Evolutionary conservation across 352 stramenopile genomes (phyloP).

Genomic region (Globisporangium parvum): DNA sequence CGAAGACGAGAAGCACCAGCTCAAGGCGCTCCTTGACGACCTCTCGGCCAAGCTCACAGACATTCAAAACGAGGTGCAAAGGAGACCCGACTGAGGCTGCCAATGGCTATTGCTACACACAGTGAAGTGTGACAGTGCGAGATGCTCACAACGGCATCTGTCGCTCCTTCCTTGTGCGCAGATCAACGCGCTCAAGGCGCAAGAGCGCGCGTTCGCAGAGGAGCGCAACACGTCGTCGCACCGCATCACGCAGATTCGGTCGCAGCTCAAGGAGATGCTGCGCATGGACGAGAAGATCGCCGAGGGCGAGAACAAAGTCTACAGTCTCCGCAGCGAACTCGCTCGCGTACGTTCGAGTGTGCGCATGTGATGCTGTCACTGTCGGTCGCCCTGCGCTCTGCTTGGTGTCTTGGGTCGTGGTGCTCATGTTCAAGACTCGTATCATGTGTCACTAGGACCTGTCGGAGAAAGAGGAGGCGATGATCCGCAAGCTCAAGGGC

Average conservation of each 20-base stretch:
- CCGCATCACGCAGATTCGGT: slow-evolving; percentile 61
- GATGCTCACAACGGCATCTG: not conserved
- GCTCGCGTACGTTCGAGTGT: slow-evolving; percentile 30
- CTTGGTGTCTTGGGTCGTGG: not conserved
- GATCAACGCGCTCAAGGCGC: slow-evolving; percentile 53
- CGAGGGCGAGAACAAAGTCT: slow-evolving; percentile 64
- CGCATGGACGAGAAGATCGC: slow-evolving; percentile 71
- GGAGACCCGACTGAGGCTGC: not conserved
- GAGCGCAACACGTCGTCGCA: slow-evolving; percentile 54
- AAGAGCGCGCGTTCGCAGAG: slow-evolving; percentile 59
- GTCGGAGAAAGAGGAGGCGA: slow-evolving; percentile 67
- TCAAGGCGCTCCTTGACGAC: slow-evolving; percentile 49
- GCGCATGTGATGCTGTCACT: not conserved
- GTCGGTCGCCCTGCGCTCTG: not conserved
- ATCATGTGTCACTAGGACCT: slow-evolving; percentile 35
- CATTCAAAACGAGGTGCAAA: slow-evolving; percentile 52
- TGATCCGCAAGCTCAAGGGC: slow-evolving; percentile 69
- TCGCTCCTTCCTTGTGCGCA: slow-evolving; percentile 10
- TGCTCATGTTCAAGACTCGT: not conserved
- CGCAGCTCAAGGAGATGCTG: slow-evolving; percentile 59
- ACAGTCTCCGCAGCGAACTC: slow-evolving; percentile 64
- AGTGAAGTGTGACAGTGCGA: too few relatives aligned
- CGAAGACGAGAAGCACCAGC: slow-evolving; percentile 60
- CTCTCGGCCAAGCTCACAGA: slow-evolving; percentile 22
- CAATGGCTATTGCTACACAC: too few relatives aligned